These are phyloP conservation scores for Monosporozyma yasuniensis DNA, from an alignment of 805 yeast species.

Conservation along the genomic window DNA sequence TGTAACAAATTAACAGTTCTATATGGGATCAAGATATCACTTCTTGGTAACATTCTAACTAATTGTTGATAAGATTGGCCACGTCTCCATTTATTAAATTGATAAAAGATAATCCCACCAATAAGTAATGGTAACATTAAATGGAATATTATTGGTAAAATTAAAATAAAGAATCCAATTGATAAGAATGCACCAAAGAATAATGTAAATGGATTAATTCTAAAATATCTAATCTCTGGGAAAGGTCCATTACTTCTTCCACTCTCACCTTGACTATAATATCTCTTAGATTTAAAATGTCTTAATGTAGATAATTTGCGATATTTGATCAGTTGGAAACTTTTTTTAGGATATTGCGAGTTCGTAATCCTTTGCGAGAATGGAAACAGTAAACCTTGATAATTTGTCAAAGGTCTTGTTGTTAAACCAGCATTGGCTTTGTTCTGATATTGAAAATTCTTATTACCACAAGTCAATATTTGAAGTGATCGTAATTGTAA, in stretches of 20 bases:
- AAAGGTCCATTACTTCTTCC: not conserved
- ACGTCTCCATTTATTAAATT: constrained; percentile 20
- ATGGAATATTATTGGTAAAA: constrained; percentile 11
- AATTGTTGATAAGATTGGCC: constrained; percentile 11
- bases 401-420: no score
- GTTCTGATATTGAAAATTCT: no score
- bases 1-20: constrained; percentile 13
- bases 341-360: not conserved
- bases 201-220: constrained; percentile 8
- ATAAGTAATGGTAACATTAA: constrained; percentile 20
- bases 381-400: no score
- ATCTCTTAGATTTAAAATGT: not conserved
- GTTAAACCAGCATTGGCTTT: no score
- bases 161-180: constrained; percentile 6
- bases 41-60: constrained; percentile 10
- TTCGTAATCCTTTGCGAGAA: no score
- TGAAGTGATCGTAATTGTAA: not conserved
- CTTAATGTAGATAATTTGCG: not conserved
- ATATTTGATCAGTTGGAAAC: not conserved
- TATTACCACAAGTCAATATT: no score
- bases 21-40: constrained; percentile 10
- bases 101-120: constrained; percentile 14
- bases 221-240: constrained; percentile 7
- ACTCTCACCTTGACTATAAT: not conserved
- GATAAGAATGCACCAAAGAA: constrained; percentile 8